Evolutionary conservation across 805 yeast genomes (phyloP).

Genomic region (Torulaspora maleeae): DNA sequence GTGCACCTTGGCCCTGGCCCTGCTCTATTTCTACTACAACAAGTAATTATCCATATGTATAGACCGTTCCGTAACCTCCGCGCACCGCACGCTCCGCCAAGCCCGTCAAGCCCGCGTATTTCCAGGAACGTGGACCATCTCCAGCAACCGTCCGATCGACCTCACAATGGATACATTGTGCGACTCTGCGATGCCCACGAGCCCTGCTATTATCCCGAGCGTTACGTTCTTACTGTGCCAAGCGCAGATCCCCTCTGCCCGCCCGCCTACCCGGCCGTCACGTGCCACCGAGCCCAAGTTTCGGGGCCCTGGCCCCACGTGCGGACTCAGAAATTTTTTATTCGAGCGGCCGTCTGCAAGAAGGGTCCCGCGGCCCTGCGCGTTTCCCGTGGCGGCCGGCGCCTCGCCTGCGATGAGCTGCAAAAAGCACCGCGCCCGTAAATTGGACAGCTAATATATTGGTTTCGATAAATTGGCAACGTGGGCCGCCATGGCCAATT

Average conservation of each 20-base stretch:
- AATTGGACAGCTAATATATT: neutral
- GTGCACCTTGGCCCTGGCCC: conserved; percentile 19
- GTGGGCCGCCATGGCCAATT: neutral
- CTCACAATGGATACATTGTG: neutral
- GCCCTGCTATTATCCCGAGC: too few species aligned
- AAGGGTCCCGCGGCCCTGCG: too few species aligned
- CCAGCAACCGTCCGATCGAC: too few species aligned
- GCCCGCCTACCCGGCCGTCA: too few species aligned
- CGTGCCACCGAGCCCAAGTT: too few species aligned
- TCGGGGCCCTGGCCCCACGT: neutral
- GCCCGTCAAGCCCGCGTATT: too few species aligned
- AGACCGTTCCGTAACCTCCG: neutral
- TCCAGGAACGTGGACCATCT: too few species aligned
- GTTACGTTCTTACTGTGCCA: too few species aligned
- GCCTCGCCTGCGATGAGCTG: neutral
- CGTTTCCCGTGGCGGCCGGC: too few species aligned
- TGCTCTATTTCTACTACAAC: conserved; percentile 13
- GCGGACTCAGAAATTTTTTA: neutral
- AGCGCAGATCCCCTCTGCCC: neutral
- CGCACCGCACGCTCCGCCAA: too few species aligned
- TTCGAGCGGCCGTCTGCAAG: too few species aligned
- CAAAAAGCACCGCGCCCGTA: neutral
- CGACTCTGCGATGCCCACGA: neutral
- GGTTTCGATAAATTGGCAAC: neutral
- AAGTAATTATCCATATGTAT: neutral